These are phyloP conservation scores for Cyclostephanos invisitatus DNA, from an alignment of 108 stramenopile species.

Conservation along the genomic window DNA sequence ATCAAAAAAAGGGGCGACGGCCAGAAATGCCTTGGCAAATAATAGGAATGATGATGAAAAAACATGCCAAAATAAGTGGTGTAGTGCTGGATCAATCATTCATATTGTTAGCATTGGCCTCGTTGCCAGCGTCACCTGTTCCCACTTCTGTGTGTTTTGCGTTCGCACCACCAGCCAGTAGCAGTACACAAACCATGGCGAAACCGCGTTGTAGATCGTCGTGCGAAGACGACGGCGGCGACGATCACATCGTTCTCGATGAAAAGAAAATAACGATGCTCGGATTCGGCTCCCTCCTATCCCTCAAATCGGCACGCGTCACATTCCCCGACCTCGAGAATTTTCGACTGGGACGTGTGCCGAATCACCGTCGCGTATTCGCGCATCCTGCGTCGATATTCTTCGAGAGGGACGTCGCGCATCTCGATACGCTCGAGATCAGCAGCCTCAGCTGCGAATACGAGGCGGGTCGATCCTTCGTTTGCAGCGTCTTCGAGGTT, in stretches of 20 bases:
- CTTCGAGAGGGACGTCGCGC: slow-evolving; percentile 77
- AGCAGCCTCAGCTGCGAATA: slow-evolving; percentile 69
- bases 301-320: slow-evolving; percentile 56
- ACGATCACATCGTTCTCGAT: no score
- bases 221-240: no score
- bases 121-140: no score
- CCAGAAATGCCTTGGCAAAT: no score
- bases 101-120: no score
- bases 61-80: no score
- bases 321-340: slow-evolving; percentile 78
- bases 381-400: slow-evolving; percentile 84
- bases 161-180: no score
- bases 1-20: no score
- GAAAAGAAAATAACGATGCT: slow-evolving; percentile 63
- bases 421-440: slow-evolving; percentile 72
- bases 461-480: slow-evolving; percentile 53
- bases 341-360: slow-evolving; percentile 81
- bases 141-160: no score
- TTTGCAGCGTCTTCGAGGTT: slow-evolving; percentile 81
- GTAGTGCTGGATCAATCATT: no score
- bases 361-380: slow-evolving; percentile 81
- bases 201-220: no score
- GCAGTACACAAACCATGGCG: no score
- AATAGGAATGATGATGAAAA: background rate
- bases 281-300: slow-evolving; percentile 82